Evolutionary conservation across 164 flowering plant genomes (phyloP).

Genomic region (Dillenia turbinata): DNA sequence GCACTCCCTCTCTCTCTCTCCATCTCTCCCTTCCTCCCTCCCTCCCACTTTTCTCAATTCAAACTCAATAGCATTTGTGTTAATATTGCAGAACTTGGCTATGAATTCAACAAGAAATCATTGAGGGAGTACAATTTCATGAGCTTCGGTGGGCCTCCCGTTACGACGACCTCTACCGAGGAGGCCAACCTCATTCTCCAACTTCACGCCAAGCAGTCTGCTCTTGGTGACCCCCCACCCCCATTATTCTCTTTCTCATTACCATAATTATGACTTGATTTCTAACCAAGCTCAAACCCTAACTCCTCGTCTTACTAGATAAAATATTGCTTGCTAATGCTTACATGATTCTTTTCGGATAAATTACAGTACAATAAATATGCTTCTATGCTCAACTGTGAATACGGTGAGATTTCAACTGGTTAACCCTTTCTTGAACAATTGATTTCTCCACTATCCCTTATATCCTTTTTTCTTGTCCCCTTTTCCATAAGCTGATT

Average conservation of each 20-base stretch:
- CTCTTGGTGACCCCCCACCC: constrained; percentile 42
- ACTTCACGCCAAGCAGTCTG: constrained; percentile 48
- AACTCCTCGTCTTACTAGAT: too few species aligned
- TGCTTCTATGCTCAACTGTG: not conserved
- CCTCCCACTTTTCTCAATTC: too few species aligned
- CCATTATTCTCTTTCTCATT: not conserved
- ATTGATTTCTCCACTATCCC: too few species aligned
- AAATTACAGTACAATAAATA: not conserved
- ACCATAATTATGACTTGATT: not conserved
- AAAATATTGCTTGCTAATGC: not conserved
- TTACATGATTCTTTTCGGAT: not conserved
- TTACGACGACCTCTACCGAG: constrained; percentile 49
- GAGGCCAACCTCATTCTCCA: constrained; percentile 59
- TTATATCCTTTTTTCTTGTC: too few species aligned
- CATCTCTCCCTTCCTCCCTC: not conserved
- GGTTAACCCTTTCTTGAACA: too few species aligned
- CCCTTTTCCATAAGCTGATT: too few species aligned
- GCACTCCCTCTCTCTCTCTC: constrained; percentile 20
- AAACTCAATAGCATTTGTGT: too few species aligned
- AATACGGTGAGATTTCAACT: not conserved
- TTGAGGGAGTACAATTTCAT: constrained; percentile 71
- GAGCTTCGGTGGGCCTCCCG: constrained; percentile 84
- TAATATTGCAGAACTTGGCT: constrained; percentile 48
- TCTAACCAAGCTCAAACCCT: too few species aligned
- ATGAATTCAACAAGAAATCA: constrained; percentile 51